A percentile compares a stretch with the other conserved stretches of the same genome.
Conservation (phyloP, 176 grass and related monocot species). For the Luzula sylvatica region DNA sequence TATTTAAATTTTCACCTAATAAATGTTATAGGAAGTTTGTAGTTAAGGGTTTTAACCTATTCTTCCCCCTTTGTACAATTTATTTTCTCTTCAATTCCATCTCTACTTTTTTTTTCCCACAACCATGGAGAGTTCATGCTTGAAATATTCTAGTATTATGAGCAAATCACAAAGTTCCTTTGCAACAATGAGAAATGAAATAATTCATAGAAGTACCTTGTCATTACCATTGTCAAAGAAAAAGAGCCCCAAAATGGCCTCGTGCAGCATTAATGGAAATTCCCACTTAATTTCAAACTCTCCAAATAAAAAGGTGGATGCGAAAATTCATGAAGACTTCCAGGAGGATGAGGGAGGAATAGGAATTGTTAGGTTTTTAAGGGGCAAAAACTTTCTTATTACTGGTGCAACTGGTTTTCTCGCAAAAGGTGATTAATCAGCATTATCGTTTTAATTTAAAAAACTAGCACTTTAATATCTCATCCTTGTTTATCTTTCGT, state of each 20-base stretch:
- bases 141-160: conserved; percentile 42
- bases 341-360: conserved; percentile 27
- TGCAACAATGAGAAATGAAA: neutral
- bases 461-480: neutral
- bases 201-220: conserved; percentile 3
- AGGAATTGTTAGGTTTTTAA: conserved; percentile 52
- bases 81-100: conserved; percentile 16
- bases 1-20: neutral
- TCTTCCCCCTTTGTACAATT: conserved; percentile 9
- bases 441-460: too few relatives aligned
- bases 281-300: neutral
- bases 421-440: conserved; percentile 48
- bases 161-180: conserved; percentile 15
- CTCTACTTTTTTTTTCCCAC: conserved; percentile 9
- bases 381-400: conserved; percentile 70
- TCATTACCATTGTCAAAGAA: conserved; percentile 4
- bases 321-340: neutral
- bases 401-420: conserved; percentile 91
- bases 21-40: conserved; percentile 20
- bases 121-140: conserved; percentile 65
- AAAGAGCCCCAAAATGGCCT: neutral
- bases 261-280: conserved; percentile 18
- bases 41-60: conserved; percentile 29
- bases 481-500: neutral
- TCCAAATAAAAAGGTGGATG: neutral